Percentiles rank a stretch among this genome's conserved stretches.
Evolutionary conservation across 805 yeast species (phyloP).

Genomic region (Candida broadrunensis): DNA sequence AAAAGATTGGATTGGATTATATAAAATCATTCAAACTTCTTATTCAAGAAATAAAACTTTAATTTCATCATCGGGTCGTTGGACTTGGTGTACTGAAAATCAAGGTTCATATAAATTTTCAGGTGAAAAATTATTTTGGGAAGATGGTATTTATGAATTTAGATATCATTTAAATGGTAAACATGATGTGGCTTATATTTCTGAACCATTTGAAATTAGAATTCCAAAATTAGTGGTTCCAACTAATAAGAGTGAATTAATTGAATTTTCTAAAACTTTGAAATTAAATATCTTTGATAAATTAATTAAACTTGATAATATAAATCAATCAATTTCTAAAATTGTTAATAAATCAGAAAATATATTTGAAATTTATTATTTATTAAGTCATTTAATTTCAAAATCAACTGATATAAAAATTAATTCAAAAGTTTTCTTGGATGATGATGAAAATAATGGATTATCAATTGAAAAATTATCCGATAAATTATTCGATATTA

Average conservation of each 20-base stretch:
- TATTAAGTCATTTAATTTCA: constrained; percentile 25
- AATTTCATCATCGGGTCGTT: constrained; percentile 62
- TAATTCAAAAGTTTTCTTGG: constrained; percentile 34
- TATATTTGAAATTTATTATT: constrained; percentile 26
- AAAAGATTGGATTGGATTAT: constrained; percentile 77
- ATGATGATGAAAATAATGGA: constrained; percentile 16
- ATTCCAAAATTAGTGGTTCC: constrained; percentile 39
- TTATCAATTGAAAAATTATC: constrained; percentile 27
- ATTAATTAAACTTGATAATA: constrained; percentile 19
- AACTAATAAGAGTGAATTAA: constrained; percentile 21
- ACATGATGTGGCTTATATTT: constrained; percentile 66
- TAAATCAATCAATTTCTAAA: constrained; percentile 24
- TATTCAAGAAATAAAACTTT: constrained; percentile 53
- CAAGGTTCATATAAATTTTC: constrained; percentile 51
- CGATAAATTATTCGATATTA: constrained; percentile 32
- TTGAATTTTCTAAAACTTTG: constrained; percentile 28
- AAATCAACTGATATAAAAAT: constrained; percentile 34
- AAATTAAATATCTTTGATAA: constrained; percentile 28
- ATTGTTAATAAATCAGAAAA: constrained; percentile 23
- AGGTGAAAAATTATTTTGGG: constrained; percentile 52
- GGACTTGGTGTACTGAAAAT: constrained; percentile 41
- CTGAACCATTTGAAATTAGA: constrained; percentile 64
- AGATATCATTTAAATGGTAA: constrained; percentile 65
- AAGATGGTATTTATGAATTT: constrained; percentile 70
- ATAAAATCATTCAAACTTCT: constrained; percentile 59